Base-by-base conservation (phyloP, 2,329 filamentous ascomycete genomes). In the Fusarium mundagurra region DNA sequence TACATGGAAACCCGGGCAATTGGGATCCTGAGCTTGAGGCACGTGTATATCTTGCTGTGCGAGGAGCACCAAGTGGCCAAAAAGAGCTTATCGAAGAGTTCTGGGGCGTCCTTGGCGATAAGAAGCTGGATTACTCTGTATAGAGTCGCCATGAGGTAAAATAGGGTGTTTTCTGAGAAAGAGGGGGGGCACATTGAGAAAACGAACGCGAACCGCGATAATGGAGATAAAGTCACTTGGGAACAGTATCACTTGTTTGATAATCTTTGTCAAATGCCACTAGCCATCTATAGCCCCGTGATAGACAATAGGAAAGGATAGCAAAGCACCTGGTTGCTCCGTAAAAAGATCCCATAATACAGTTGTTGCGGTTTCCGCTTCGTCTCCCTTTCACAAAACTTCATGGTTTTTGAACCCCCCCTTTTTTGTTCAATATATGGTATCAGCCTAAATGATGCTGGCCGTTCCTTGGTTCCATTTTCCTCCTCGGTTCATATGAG, bases 1-100 rank as follows among this genome's bases (percentile, higher is more conserved):
- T 88, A 13, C 88, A 92, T 79, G 92, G 91, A 9, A 95, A 95
- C 80, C 91, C 92, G 1, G 93, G 92, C 0, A 88, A 89, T 63
- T 95, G 93, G 93, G 82, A 89, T n/a, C 85, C 88, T 5, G 83
- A 83, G 61, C 80, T 93, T 61, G 91, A 92, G 76, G 85, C 84
- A 66, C 84, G 91, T 60, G 85, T 88, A 69, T 93, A 92, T 78
- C 83, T 93, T 48, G 91, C 90, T 10, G 86, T 93, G 36, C 84
- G 91, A 47, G 90, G 88, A 1, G 90, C 90, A 34, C 86, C 87
- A 24, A 83, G 81, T 48, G 90, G 90, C 4, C 90, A 92, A 82
- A 87, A 85, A 81, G 88, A 89, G 81, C 83, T 92, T 55, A 85
- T 92, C 6, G 85, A 92, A 78, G 90, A 92, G 84, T 88, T 93